phyloP scores from a whole-genome alignment of 2,329 filamentous ascomycete species.

The Lasiodiplodia citricola region DNA sequence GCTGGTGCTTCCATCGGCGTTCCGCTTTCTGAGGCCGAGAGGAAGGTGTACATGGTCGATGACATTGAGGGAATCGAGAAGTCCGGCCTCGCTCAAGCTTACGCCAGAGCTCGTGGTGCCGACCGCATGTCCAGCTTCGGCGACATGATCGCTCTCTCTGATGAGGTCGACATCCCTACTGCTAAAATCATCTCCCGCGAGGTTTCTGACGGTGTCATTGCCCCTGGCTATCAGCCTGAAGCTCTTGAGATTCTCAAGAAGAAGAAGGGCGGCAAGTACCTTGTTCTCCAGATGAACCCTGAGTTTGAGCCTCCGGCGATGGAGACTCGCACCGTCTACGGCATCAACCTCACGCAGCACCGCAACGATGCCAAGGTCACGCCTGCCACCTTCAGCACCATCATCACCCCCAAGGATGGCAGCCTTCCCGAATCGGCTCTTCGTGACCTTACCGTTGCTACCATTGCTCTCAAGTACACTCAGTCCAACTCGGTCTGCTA shows the following conservation, averaged over 20 bases:
- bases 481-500: constrained; percentile 99
- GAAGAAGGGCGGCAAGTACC: constrained; percentile 98
- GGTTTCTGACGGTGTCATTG: constrained; percentile 96
- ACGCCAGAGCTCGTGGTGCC: constrained; percentile 91
- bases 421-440: constrained; percentile 79
- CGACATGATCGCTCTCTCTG: constrained; percentile 91
- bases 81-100: constrained; percentile 88
- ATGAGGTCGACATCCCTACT: constrained; percentile 87
- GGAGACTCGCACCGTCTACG: constrained; percentile 88
- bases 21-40: constrained; percentile 82
- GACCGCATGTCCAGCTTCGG: constrained; percentile 99
- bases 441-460: constrained; percentile 90
- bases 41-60: constrained; percentile 98
- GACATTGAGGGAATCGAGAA: constrained; percentile 89
- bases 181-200: constrained; percentile 98
- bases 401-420: constrained; percentile 85
- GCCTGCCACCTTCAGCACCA: constrained; percentile 80
- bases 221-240: constrained; percentile 81
- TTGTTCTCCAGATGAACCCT: constrained; percentile 92
- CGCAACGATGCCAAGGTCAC: constrained; percentile 91
- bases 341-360: constrained; percentile 84
- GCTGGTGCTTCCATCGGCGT: constrained; percentile 94
- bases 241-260: constrained; percentile 91
- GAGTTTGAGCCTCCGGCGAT: constrained; percentile 75
- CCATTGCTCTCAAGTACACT: constrained; percentile 97